A percentile compares a stretch with the other conserved stretches of the same genome.
These are phyloP conservation scores for Sambucus nigra DNA, from an alignment of 129 eudicot species.

Conservation along the genomic window DNA sequence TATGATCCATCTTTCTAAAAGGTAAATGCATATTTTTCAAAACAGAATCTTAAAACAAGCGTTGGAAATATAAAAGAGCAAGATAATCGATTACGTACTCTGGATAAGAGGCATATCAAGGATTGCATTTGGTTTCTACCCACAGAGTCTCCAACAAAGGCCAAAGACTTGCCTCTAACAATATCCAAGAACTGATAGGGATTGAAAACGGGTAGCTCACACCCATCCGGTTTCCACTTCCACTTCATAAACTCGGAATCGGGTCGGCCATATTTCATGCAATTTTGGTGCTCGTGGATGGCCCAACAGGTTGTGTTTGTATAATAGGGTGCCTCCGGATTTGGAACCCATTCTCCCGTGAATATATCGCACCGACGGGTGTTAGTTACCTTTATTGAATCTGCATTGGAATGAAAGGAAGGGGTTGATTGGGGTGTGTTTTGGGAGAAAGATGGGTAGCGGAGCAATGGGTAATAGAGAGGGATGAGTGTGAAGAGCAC, in stretches of 20 bases:
- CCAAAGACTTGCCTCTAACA: constrained; percentile 54
- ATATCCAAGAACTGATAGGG: constrained; percentile 52
- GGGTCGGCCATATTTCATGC: constrained; percentile 58
- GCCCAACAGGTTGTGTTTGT: constrained; percentile 60
- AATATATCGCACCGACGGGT: constrained; percentile 54
- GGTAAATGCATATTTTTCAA: no score
- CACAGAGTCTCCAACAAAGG: constrained; percentile 83
- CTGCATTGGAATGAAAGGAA: neutral
- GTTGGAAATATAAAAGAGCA: no score
- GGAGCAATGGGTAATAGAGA: constrained; percentile 24
- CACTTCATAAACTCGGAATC: constrained; percentile 56
- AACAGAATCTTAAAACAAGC: no score
- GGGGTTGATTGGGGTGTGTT: constrained; percentile 11
- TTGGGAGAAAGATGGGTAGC: constrained; percentile 6
- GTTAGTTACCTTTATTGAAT: constrained; percentile 7
- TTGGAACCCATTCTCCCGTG: constrained; percentile 67
- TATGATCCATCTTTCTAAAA: no score
- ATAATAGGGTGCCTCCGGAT: constrained; percentile 64
- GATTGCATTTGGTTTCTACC: constrained; percentile 79
- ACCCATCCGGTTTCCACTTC: constrained; percentile 72
- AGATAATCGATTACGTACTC: no score
- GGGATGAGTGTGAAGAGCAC: constrained; percentile 26
- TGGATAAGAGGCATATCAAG: constrained; percentile 60
- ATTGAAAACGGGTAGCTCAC: constrained; percentile 47
- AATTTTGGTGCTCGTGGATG: constrained; percentile 82